Evolutionary conservation across 164 flowering plant species (phyloP), one percentile per base, ranked within the genome.

Genomic region (Sedum album): DNA sequence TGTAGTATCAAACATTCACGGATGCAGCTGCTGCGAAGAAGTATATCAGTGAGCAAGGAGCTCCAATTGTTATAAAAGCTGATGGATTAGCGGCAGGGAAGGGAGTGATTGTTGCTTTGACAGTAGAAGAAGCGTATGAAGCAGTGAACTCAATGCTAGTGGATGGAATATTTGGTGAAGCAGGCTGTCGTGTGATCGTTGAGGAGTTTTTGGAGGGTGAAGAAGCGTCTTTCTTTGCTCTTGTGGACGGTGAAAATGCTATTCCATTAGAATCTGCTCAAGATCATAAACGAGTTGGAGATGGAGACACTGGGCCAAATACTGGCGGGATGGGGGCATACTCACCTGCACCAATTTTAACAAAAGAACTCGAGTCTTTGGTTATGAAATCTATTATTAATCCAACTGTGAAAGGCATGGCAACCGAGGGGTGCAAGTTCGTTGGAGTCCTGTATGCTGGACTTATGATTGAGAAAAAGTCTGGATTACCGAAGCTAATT

Each of bases 281-380:
- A 73, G 98, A 94, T 74, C 95, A 94, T 73, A 94, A 94, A 79
- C 83, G 93, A 60, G 97, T 94, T 53, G 97, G 98, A 36, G 97
- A 94, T 83, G 95, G 97, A 66, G 98, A 94, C 73, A 89, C 87
- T 1, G 98, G 98, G 15, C 97, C 98, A 4, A 94, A 91, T 70
- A 94, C 98, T 17, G 98, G 98, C 42, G 98, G 97, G 30, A 94
- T 94, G 97, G 98, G 98, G 25, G 97, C 98, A 25, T 94, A 91
- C 70, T 94, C 97, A 60, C 98, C 98, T 0, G 98, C 98, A 46
- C 98, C 97, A 0, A 69, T 94, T 39, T 71, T 94, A 67, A 94
- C 97, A 6, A 77, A 81, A 71, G 93, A 89, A 68, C 89, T 94
- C 26, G 79, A 94, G 66, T 75, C 83, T 48, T 30, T 84, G 55